Evolutionary conservation across 768 basidiomycete genomes (phyloP), one percentile per base, ranked within the genome.

Genomic region (Tephrocybe sp.): DNA sequence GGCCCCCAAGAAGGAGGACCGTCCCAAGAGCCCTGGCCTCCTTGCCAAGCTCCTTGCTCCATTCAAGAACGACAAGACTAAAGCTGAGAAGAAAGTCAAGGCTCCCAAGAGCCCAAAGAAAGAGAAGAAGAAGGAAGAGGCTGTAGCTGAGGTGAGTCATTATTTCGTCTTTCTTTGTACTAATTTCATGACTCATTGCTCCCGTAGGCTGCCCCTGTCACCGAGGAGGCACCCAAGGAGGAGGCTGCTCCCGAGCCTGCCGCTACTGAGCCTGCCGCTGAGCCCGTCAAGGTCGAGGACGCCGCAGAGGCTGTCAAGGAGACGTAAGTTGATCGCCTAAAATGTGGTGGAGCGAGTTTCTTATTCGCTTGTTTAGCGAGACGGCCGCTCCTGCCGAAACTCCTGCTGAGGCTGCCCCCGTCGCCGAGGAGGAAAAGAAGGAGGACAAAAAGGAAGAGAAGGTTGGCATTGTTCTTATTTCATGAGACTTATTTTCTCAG

Each of bases 51-150:
- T 95, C 55, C 83, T 95, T 52, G 83, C 84, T 23, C 80, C 87
- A 36, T 85, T 92, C 79, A 90, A 89, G 74, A 73, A 69, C 49
- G 82, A 84, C 59, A 89, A 78, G 71, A 75, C 68, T 56, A 77
- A 77, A 67, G 77, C 71, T 56, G 76, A 74, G 62, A 80, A 85
- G 76, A 82, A 84, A 69, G 68, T 64, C 45, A 84, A 84, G 74
- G 72, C 72, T 36, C 79, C 85, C 64, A 89, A 81, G 82, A 86
- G 82, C 68, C 83, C 85, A 32, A 89, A 87, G 78, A 87, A 87
- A 72, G 82, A 85, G 66, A 87, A 88, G 75, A 88, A 87, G 77
- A 86, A 87, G 73, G 83, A 86, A 59, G 84, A 85, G 63, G 16
- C 38, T 5, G 20, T n/a, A 13, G 65, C 68, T 11, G 82, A 82